phyloP scores from a whole-genome alignment of 192 early-diverging fungal genomes.

The Thamnidium elegans region DNA sequence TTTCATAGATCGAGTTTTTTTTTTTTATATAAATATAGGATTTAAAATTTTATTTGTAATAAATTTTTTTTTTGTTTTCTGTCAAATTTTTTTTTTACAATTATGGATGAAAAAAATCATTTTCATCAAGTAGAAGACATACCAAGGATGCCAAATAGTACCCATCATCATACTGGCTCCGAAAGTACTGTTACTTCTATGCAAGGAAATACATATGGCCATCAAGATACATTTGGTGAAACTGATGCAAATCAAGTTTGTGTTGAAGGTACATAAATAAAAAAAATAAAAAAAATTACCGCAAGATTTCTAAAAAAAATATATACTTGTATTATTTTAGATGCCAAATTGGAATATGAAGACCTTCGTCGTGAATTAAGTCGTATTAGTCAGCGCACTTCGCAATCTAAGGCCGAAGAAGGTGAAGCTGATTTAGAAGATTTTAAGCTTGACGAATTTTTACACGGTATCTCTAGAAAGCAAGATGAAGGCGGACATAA shows the following conservation, averaged over 20 bases:
- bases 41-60: no score
- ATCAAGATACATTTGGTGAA: background rate
- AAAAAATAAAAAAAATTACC: no score
- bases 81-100: no score
- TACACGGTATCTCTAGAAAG: conserved; percentile 16
- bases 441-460: conserved; percentile 33
- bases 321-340: no score
- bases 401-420: conserved; percentile 24
- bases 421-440: conserved; percentile 19
- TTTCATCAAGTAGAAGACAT: no score
- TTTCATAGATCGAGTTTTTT: no score
- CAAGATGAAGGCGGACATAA: conserved; percentile 23
- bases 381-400: conserved; percentile 21
- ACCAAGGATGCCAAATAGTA: no score
- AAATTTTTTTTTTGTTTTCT: no score
- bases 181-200: background rate
- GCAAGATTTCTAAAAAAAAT: no score
- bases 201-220: background rate
- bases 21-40: no score
- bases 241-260: background rate
- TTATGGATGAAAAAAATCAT: no score
- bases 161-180: no score
- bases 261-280: conserved; percentile 5
- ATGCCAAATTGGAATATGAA: conserved; percentile 28
- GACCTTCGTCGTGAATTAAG: conserved; percentile 26